Conservation (phyloP, 345 rosid species). For the Combretum micranthum region DNA sequence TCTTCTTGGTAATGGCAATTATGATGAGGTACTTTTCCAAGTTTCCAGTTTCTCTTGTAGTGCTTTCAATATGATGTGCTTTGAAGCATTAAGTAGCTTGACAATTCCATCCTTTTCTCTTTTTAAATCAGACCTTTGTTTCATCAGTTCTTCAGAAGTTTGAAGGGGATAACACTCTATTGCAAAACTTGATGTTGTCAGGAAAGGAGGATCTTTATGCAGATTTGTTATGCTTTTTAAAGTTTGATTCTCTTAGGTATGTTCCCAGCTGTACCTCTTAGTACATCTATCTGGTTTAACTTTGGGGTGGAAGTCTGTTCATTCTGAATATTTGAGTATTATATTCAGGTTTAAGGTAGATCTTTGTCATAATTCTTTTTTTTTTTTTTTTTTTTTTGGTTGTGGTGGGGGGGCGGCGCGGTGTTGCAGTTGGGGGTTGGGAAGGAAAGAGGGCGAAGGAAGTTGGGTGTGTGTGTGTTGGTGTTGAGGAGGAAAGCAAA, state of each 20-base stretch:
- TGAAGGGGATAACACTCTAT: slow-evolving; percentile 45
- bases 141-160: slow-evolving; percentile 56
- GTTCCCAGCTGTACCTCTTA: neutral
- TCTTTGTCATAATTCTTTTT: no score
- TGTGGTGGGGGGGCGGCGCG: no score
- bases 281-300: neutral
- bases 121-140: slow-evolving; percentile 39
- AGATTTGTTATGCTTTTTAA: slow-evolving; percentile 57
- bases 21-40: slow-evolving; percentile 32
- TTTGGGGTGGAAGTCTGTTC: neutral
- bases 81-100: neutral
- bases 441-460: no score
- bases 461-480: no score
- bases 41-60: neutral
- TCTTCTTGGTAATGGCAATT: slow-evolving; percentile 29
- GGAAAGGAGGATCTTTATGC: slow-evolving; percentile 86
- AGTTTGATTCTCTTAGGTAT: slow-evolving; percentile 51
- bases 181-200: slow-evolving; percentile 54
- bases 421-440: no score
- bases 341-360: no score
- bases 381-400: no score
- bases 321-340: neutral
- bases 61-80: neutral
- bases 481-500: no score
- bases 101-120: slow-evolving; percentile 1